Evolutionary conservation across 225 moss, liverwort and hornwort genomes (phyloP).

Genomic region (Straminergon stramineum): DNA sequence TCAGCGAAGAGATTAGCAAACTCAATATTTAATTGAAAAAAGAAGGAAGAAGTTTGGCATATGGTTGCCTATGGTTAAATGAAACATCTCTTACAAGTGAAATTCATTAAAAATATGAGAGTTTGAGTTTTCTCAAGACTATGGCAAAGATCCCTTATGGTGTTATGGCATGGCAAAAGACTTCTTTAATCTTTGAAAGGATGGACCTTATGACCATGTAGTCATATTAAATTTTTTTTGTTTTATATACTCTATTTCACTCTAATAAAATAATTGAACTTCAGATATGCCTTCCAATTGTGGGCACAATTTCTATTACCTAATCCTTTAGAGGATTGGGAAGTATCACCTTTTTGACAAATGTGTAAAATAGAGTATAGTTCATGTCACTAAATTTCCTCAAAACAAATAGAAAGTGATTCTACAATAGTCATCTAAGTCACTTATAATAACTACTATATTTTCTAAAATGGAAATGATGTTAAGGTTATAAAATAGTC

Average conservation of each 20-base stretch:
- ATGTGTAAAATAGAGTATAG: neutral
- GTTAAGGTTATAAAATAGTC: neutral
- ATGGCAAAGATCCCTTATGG: fast-evolving
- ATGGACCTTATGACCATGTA: neutral
- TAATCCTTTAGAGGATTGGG: neutral
- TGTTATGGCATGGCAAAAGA: neutral
- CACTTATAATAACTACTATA: neutral
- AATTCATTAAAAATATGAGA: fast-evolving
- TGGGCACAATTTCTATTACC: neutral
- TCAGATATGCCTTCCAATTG: neutral
- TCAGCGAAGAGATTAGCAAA: neutral
- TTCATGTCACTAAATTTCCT: too few relatives aligned
- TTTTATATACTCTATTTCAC: neutral
- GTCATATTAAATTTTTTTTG: neutral
- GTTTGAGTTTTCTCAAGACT: fast-evolving
- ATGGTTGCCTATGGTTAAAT: neutral
- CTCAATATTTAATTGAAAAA: neutral
- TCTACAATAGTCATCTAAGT: neutral
- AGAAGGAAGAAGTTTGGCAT: neutral
- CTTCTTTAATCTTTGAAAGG: fast-evolving
- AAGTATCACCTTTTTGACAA: neutral
- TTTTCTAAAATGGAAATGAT: fast-evolving
- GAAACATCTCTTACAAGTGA: too few relatives aligned
- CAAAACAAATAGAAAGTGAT: neutral
- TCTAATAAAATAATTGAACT: neutral